Base-by-base conservation (phyloP, 2,329 filamentous ascomycete species). In the Fusarium succisae region DNA sequence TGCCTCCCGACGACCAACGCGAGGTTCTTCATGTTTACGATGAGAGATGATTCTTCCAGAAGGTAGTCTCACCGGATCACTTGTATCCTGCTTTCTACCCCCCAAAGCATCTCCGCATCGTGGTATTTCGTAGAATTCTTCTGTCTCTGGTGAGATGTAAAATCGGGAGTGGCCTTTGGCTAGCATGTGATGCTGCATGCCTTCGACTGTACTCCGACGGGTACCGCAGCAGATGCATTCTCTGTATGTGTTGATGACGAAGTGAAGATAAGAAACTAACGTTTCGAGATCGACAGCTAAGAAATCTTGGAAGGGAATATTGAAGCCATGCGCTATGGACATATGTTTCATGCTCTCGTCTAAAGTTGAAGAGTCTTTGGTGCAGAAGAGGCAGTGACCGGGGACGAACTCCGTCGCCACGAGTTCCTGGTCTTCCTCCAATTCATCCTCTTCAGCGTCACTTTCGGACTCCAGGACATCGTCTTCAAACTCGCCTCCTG, bases 221-320 rank as follows among this genome's bases (percentile, higher is more conserved):
- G 82, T 84, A 2, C 84, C 84, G 73, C 88, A 90, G 24, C 82
- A 82, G 35, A 90, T 81, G 67, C 88, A 90, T 75, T 89, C 86
- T 38, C 81, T 80, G 64, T 87, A 88, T 2, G 79, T 82, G n/a
- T 82, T 84, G 28, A 89, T 84, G 55, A 89, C 79, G 8, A 87
- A 81, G 63, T 86, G 83, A 2, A 89, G 76, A 58, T 89, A 88
- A 28, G 79, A 74, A 18, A 89, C 77, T 3, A 90, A 76, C 0
- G 85, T 84, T 48, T 85, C 84, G 3, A 84, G 68, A 45, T 88
- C 85, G 8, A 88, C 84, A 0, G 80, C 73, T 3, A 90, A 78
- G 14, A 81, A 76, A 2, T 84, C 76, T 53, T 73, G 80, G 39
- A 83, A 76, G 8, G 84, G 84, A 15, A 89, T 73, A 45, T 82